Percentiles rank a stretch among this genome's conserved stretches.
Conservation (phyloP, 2,329 filamentous ascomycete genomes). For the Alternaria panax region DNA sequence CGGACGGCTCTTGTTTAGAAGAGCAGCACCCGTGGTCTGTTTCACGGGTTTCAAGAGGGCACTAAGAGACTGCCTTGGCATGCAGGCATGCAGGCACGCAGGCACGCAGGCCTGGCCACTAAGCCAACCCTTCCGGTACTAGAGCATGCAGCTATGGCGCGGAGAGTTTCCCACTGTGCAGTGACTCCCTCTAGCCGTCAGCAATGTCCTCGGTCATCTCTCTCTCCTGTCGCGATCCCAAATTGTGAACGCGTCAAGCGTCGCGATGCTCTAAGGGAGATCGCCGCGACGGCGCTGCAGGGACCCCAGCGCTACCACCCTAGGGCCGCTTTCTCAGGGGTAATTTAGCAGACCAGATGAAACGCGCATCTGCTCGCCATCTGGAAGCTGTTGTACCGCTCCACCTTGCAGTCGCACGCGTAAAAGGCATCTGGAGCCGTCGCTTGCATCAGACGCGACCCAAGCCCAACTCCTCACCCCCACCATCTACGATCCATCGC, state of each 20-base stretch:
- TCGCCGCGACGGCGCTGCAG: slow-evolving; percentile 41
- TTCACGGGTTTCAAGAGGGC: slow-evolving; percentile 35
- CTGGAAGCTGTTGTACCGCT: slow-evolving; percentile 8
- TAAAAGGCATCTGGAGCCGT: slow-evolving; percentile 36
- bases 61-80: slow-evolving; percentile 36
- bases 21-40: slow-evolving; percentile 27
- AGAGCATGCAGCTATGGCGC: slow-evolving; percentile 42
- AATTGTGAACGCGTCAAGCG: slow-evolving; percentile 12
- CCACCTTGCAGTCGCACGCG: slow-evolving; percentile 12
- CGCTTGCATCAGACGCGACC: slow-evolving; percentile 22
- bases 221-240: background rate
- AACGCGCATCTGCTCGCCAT: slow-evolving; percentile 35
- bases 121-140: slow-evolving; percentile 35
- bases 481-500: slow-evolving; percentile 23
- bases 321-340: slow-evolving; percentile 29
- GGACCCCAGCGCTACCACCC: slow-evolving; percentile 26
- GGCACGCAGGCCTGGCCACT: slow-evolving; percentile 16
- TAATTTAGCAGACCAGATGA: slow-evolving; percentile 33
- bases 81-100: slow-evolving; percentile 44
- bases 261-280: slow-evolving; percentile 31
- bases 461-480: slow-evolving; percentile 19
- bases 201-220: background rate
- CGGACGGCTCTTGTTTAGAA: slow-evolving; percentile 51
- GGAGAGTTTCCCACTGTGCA: slow-evolving; percentile 29
- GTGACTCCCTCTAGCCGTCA: slow-evolving; percentile 18